Conservation (phyloP, 148 eudicot genomes). For the Rhododendron griersonianum region DNA sequence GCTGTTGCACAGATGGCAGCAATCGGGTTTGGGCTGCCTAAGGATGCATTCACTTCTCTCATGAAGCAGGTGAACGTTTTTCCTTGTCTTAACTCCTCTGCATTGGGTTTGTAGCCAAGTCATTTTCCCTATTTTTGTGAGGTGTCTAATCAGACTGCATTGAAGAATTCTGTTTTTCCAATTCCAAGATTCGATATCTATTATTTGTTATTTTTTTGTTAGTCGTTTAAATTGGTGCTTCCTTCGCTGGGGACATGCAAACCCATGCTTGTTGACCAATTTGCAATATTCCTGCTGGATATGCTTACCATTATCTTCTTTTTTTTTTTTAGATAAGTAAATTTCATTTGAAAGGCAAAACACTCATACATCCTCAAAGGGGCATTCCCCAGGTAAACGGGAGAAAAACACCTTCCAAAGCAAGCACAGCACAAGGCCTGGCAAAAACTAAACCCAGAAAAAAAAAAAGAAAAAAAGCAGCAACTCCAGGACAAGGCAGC, state of each 20-base stretch:
- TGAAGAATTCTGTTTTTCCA: not conserved
- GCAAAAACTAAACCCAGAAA: no score
- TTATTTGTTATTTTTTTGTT: not conserved
- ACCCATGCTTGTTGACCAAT: not conserved
- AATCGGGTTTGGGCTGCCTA: conserved; percentile 73
- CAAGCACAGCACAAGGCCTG: no score
- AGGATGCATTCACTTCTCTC: conserved; percentile 85
- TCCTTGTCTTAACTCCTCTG: not conserved
- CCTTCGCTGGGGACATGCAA: not conserved
- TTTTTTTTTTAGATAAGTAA: no score
- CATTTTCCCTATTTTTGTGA: not conserved
- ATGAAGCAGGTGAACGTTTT: conserved; percentile 65
- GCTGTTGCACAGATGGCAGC: conserved; percentile 97
- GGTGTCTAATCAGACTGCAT: not conserved
- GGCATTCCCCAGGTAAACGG: no score
- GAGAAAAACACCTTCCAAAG: no score
- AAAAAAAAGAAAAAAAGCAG: no score
- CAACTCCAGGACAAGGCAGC: no score
- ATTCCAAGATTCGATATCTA: not conserved
- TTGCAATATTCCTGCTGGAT: not conserved
- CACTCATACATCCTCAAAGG: no score
- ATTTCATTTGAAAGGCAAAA: no score
- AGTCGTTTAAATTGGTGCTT: not conserved
- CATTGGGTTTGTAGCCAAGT: not conserved
- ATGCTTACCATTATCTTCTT: not conserved